Base-by-base conservation (phyloP, 768 basidiomycete species). In the Hypholoma fasciculare region DNA sequence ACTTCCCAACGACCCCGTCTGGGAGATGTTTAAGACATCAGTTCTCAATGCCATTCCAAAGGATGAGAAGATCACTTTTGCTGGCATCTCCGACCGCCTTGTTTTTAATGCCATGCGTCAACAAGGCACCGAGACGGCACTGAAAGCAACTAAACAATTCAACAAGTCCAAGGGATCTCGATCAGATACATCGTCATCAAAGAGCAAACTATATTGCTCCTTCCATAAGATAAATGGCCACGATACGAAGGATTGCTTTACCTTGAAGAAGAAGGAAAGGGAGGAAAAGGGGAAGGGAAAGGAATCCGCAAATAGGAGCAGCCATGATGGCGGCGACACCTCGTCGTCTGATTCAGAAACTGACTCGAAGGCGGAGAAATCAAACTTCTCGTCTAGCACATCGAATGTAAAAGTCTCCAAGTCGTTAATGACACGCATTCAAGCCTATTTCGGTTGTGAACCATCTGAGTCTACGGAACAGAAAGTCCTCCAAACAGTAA, bases 11-110 rank as follows among this genome's bases (percentile, higher is more conserved):
- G 47, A 48, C 27, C 16, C 57, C 4, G 43, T 43, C 8, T 61
- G 61, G 61, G 61, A 61, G 30, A 58, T 53, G 9, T 61, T 61
- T 43, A 61, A 61, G 42, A 38, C 52, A 16, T 57, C 51, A 1
- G 36, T 51, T 16, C 51, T 59, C 1, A 46, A 46, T 7, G 16
- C 44, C 3, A 46, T 46, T 11, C 44, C 44, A 1, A 46, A 46
- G 7, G 44, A 20, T 7, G 19, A 11, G 3, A 14, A 16, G 20
- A 14, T 46, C 1, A 16, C 44, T 2, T 46, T 46, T 7, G 2
- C 44, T 1, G 44, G 17, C 20, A 20, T 46, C 3, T 14, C 44
- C 6, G 44, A 46, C 6, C 44, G 44, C 16, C 44, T 46, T 7
- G 17, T 20, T 17, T 46, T 46, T 7, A 46, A 14, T 7, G 44